A percentile compares a stretch with the other conserved stretches of the same genome.
These are phyloP conservation scores for Diaporthe helianthi DNA, from an alignment of 2,329 filamentous ascomycete species.

Conservation along the genomic window DNA sequence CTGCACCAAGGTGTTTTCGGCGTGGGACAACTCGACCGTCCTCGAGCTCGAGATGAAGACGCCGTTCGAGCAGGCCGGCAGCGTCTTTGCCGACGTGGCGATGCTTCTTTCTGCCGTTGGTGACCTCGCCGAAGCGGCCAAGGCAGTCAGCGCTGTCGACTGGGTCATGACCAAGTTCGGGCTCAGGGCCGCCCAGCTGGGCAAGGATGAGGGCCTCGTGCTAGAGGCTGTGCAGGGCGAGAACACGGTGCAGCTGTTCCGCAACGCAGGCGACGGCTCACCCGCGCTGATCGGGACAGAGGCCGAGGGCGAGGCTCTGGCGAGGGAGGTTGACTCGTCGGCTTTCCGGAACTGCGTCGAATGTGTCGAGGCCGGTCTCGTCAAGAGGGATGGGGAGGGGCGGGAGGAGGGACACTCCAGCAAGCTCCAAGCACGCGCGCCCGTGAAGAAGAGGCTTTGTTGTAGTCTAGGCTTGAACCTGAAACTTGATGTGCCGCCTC, in stretches of 20 bases:
- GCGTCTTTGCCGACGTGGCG: not conserved
- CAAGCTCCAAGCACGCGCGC: not conserved
- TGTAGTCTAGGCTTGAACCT: not conserved
- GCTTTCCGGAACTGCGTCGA: not conserved
- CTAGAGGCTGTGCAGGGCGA: not conserved
- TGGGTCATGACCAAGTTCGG: conserved; percentile 4
- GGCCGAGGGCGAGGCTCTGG: not conserved
- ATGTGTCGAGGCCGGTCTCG: not conserved
- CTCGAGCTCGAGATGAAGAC: not conserved
- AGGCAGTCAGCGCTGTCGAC: not conserved
- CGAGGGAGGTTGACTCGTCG: not conserved
- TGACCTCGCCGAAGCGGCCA: not conserved
- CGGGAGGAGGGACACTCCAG: too few species aligned
- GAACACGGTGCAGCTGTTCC: conserved; percentile 1
- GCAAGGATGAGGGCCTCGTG: not conserved
- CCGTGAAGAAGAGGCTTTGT: not conserved
- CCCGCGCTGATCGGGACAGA: not conserved
- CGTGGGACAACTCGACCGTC: not conserved
- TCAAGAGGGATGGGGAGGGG: not conserved
- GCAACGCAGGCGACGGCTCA: not conserved
- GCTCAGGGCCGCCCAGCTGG: not conserved
- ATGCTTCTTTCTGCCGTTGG: not conserved
- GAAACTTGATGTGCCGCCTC: not conserved
- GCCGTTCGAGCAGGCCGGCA: not conserved
- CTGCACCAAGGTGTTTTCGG: not conserved